A percentile compares a stretch with the other conserved stretches of the same genome.
Conservation (phyloP, 176 grass and related monocot species). For the Elaeis guineensis region DNA sequence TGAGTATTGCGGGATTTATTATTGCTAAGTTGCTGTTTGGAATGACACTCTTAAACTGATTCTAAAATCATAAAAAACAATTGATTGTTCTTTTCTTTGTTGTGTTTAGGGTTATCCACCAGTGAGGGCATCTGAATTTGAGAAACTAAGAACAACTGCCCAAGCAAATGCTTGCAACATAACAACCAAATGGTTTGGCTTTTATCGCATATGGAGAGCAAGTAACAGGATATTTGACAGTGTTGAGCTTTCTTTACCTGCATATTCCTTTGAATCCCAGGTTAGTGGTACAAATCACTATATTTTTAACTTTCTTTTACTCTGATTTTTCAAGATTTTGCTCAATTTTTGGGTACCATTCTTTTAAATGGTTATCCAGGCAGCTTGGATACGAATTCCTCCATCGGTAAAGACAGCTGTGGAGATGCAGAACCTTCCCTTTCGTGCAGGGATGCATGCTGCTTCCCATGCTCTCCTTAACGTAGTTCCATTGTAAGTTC, state of each 20-base stretch:
- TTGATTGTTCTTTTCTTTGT: too few relatives aligned
- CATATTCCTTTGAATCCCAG: constrained; percentile 76
- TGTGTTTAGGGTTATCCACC: constrained; percentile 53
- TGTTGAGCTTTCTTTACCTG: constrained; percentile 56
- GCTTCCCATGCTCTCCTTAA: constrained; percentile 84
- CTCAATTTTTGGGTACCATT: constrained; percentile 9
- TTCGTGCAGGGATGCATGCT: constrained; percentile 69
- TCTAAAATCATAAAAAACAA: too few relatives aligned
- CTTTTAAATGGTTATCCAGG: constrained; percentile 30
- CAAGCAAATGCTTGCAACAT: constrained; percentile 75
- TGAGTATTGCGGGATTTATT: too few relatives aligned
- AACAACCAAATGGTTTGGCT: constrained; percentile 95
- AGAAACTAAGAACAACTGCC: constrained; percentile 53
- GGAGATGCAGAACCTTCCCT: constrained; percentile 47
- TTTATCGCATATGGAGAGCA: constrained; percentile 77
- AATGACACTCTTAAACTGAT: too few relatives aligned
- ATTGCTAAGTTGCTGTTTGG: too few relatives aligned
- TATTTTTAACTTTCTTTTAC: constrained; percentile 18
- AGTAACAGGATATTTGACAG: constrained; percentile 69
- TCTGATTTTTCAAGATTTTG: constrained; percentile 5
- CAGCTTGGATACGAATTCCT: constrained; percentile 72
- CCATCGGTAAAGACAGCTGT: constrained; percentile 48
- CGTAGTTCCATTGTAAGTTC: constrained; percentile 63
- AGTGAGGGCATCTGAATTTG: constrained; percentile 26
- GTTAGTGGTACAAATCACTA: constrained; percentile 19